A percentile compares a stretch with the other conserved stretches of the same genome.
Evolutionary conservation across 495 filamentous ascomycete genomes (phyloP).

Genomic region (Patellaria atrata): DNA sequence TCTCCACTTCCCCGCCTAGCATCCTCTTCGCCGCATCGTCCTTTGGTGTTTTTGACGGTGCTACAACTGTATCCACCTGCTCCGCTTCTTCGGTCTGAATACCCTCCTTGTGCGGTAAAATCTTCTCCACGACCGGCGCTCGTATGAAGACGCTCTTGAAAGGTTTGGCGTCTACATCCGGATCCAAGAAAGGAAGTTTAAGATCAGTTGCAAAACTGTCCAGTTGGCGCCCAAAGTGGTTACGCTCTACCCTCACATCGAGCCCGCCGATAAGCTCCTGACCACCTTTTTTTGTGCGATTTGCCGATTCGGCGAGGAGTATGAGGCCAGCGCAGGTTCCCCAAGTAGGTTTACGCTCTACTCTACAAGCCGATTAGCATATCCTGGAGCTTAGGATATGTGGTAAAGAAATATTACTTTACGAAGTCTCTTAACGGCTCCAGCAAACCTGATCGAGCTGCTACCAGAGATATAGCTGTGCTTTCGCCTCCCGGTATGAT

Average conservation of each 20-base stretch:
- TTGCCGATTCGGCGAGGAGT: slow-evolving; percentile 75
- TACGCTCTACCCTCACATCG: slow-evolving; percentile 82
- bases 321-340: slow-evolving; percentile 95
- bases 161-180: slow-evolving; percentile 22
- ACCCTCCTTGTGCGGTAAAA: slow-evolving; percentile 44
- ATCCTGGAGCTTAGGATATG: no score
- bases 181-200: slow-evolving; percentile 52
- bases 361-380: slow-evolving; percentile 22
- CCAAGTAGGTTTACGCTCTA: slow-evolving; percentile 76
- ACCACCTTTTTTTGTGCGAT: slow-evolving; percentile 75
- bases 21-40: slow-evolving; percentile 18
- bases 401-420: slow-evolving; percentile 45
- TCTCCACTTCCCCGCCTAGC: slow-evolving; percentile 34
- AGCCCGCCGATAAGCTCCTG: slow-evolving; percentile 90
- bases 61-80: slow-evolving; percentile 49
- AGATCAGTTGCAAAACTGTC: slow-evolving; percentile 81
- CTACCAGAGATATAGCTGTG: slow-evolving; percentile 84
- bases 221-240: slow-evolving; percentile 86
- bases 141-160: slow-evolving; percentile 88
- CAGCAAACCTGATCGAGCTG: slow-evolving; percentile 60
- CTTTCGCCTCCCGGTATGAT: slow-evolving; percentile 91
- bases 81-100: slow-evolving; percentile 36
- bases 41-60: slow-evolving; percentile 36
- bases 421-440: slow-evolving; percentile 85
- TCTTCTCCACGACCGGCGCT: slow-evolving; percentile 79